phyloP scores from a whole-genome alignment of 2,329 filamentous ascomycete genomes.

The Ampelomyces quisqualis region DNA sequence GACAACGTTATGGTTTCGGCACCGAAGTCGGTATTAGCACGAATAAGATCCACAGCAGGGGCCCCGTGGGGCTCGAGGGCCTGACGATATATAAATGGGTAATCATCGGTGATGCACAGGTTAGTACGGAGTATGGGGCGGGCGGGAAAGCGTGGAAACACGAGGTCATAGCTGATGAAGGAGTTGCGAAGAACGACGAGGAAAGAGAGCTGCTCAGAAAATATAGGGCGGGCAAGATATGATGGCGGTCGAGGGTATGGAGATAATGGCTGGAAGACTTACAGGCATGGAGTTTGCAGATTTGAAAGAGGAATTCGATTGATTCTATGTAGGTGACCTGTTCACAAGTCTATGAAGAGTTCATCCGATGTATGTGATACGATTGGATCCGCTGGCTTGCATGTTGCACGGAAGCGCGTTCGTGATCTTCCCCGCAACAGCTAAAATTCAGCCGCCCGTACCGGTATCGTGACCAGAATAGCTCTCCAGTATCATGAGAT shows the following conservation, averaged over 20 bases:
- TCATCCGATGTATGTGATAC: too few relatives aligned
- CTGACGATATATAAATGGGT: constrained; percentile 98
- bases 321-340: too few relatives aligned
- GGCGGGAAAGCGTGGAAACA: constrained; percentile 60
- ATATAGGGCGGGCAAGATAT: constrained; percentile 26
- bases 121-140: constrained; percentile 70
- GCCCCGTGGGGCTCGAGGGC: constrained; percentile 90
- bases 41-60: constrained; percentile 95
- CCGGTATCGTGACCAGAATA: too few relatives aligned
- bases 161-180: constrained; percentile 47
- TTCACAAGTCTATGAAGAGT: too few relatives aligned
- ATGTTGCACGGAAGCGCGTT: too few relatives aligned
- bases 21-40: constrained; percentile 98
- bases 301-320: too few relatives aligned
- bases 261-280: neutral
- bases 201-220: constrained; percentile 38
- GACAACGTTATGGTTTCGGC: constrained; percentile 95
- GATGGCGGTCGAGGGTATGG: neutral
- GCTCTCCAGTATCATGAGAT: too few relatives aligned
- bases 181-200: constrained; percentile 33
- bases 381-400: too few relatives aligned
- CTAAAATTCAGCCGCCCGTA: too few relatives aligned
- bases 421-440: too few relatives aligned
- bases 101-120: constrained; percentile 78
- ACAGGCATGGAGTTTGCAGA: too few relatives aligned